Evolutionary conservation across 371 early-diverging fungal genomes (phyloP).

Genomic region (Rhizopus arrhizus): DNA sequence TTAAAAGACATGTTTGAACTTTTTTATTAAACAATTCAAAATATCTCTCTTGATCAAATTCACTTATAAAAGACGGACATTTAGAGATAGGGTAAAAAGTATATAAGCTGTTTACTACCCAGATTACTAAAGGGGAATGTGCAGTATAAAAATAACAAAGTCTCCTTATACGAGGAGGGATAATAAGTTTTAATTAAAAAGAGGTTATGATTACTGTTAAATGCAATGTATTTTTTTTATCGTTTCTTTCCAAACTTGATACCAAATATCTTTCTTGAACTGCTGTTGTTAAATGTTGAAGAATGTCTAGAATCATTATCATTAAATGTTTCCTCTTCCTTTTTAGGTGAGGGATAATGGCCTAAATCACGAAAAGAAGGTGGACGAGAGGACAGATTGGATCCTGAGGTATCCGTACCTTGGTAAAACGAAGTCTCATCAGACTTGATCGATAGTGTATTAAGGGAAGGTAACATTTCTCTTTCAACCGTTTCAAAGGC

Average conservation of each 20-base stretch:
- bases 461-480: conserved; percentile 31
- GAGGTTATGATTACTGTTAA: too few relatives aligned
- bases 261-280: conserved; percentile 37
- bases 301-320: conserved; percentile 44
- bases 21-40: too few relatives aligned
- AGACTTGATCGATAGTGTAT: conserved; percentile 30
- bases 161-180: too few relatives aligned
- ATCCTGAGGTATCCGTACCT: conserved; percentile 18
- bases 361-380: conserved; percentile 36
- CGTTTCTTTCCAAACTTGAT: conserved; percentile 41
- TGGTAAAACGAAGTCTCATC: conserved; percentile 15
- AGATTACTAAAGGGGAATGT: too few relatives aligned
- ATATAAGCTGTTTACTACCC: too few relatives aligned
- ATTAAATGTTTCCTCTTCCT: conserved; percentile 37
- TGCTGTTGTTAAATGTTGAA: conserved; percentile 16
- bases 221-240: conserved; percentile 12
- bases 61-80: too few relatives aligned
- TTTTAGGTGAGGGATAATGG: conserved; percentile 12
- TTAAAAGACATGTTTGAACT: too few relatives aligned
- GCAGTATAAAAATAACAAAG: too few relatives aligned
- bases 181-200: too few relatives aligned
- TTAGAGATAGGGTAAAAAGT: too few relatives aligned
- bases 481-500: conserved; percentile 52
- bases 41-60: too few relatives aligned
- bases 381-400: conserved; percentile 34